Percentiles rank a stretch among this genome's conserved stretches.
Evolutionary conservation across 257 asterid species (phyloP).

Genomic region (Cinchona pubescens): DNA sequence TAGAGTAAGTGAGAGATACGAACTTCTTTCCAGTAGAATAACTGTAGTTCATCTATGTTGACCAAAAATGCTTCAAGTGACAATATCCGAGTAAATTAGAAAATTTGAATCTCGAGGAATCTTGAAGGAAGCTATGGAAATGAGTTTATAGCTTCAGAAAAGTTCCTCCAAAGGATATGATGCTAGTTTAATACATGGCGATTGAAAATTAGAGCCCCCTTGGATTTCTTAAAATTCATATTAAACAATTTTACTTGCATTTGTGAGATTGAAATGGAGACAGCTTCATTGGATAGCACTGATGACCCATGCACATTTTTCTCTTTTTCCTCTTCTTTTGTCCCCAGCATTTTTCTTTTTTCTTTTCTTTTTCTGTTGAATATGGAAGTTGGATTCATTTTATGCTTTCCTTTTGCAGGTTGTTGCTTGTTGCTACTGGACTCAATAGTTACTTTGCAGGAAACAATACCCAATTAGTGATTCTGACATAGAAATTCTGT

Average conservation of each 20-base stretch:
- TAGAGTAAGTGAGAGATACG: not conserved
- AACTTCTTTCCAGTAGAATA: not conserved
- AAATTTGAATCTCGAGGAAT: not conserved
- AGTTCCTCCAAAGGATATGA: not conserved
- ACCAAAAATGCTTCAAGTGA: not conserved
- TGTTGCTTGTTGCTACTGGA: not conserved
- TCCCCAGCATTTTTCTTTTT: too few species aligned
- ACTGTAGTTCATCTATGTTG: too few species aligned
- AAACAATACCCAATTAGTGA: not conserved
- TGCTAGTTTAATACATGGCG: not conserved
- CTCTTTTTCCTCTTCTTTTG: not conserved
- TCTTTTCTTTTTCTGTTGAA: not conserved
- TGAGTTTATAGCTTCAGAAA: not conserved
- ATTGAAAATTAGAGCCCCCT: not conserved
- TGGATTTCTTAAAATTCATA: not conserved
- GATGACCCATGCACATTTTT: not conserved
- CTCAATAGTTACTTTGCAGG: not conserved
- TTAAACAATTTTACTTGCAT: not conserved
- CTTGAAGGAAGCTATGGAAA: not conserved
- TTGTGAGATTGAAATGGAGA: not conserved
- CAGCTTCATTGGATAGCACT: not conserved
- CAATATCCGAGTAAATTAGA: not conserved
- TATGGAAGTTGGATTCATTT: not conserved
- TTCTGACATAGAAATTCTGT: constrained; percentile 18
- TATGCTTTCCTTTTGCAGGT: constrained; percentile 13